Evolutionary conservation across 208 protist genomes (phyloP), one percentile per base, ranked within the genome.

Genomic region (Leishmania major): DNA sequence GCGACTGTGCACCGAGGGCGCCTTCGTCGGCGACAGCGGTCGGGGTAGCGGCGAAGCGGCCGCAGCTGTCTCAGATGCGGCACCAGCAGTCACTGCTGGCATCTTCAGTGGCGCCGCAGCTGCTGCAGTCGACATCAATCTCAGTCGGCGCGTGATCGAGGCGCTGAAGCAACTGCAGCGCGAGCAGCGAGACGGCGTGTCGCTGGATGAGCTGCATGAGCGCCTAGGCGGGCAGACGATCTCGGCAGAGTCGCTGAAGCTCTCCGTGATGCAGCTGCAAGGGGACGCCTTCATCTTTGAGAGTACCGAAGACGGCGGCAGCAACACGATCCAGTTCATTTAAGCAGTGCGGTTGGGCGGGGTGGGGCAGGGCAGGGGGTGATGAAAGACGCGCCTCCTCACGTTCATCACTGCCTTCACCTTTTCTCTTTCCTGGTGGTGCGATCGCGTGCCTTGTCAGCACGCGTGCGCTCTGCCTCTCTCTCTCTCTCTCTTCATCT

Each of bases 201-300:
- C 80, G 37, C 75, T 97, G 69, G n/a, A 72, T 3, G 94, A 97
- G 64, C 47, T 97, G 55, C 87, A 88, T 74, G 80, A 80, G 31
- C 90, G 83, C 28, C 82, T 97, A 1, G 90, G 87, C 47, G 76
- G 59, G 15, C 62, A 67, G 1, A 84, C 84, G 43, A 75, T 60
- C 8, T 81, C 90, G 2, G 78, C 89, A 37, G 84, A 79, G n/a
- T 77, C 85, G 31, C 79, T 96, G 53, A 83, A 87, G 69, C 85
- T 72, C 28, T 84, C 86, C 5, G 84, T 96, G 40, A 81, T 86
- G 57, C 83, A 89, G 80, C 67, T 96, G 57, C 90, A 94, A 72
- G 89, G 87, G 0, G 93, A 96, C 57, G 87, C 79, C n/a, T 95
- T 96, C 82, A 85, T 95, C 55, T 96, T 88, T 73, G 93, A 96